These are phyloP conservation scores for Talaromyces islandicus DNA, from an alignment of 2,329 filamentous ascomycete species.

Conservation along the genomic window DNA sequence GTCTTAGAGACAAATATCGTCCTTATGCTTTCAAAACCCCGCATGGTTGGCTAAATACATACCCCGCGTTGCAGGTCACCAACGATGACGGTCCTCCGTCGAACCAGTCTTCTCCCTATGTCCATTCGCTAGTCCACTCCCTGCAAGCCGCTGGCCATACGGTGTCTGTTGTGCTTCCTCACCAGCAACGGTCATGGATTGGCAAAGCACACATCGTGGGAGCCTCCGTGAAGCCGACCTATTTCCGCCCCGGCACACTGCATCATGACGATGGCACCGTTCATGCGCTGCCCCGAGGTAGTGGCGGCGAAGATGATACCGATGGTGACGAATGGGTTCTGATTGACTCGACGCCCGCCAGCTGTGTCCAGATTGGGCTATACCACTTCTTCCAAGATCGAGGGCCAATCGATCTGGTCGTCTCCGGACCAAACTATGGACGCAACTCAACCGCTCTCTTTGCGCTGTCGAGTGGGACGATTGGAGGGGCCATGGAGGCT, in stretches of 20 bases:
- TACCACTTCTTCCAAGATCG: constrained; percentile 71
- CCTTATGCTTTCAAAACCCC: neutral
- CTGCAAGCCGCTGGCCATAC: constrained; percentile 71
- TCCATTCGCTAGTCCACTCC: constrained; percentile 65
- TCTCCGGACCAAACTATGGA: constrained; percentile 78
- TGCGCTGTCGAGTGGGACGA: constrained; percentile 68
- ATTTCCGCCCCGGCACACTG: constrained; percentile 66
- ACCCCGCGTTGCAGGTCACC: constrained; percentile 28
- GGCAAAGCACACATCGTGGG: constrained; percentile 96
- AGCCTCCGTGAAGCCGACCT: constrained; percentile 74
- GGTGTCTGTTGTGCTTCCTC: constrained; percentile 87
- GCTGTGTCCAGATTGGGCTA: constrained; percentile 74
- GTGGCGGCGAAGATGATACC: constrained; percentile 53
- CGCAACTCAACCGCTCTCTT: constrained; percentile 77
- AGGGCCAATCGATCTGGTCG: constrained; percentile 67
- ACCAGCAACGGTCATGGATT: constrained; percentile 94
- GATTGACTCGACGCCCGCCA: constrained; percentile 74
- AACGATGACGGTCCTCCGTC: constrained; percentile 82
- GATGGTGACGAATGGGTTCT: constrained; percentile 72
- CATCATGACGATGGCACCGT: constrained; percentile 61
- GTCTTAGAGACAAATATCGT: neutral
- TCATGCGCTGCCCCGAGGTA: constrained; percentile 52
- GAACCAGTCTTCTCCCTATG: constrained; percentile 70
- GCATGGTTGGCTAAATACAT: neutral
- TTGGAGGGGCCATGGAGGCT: constrained; percentile 72